Conservation (phyloP, 2,329 filamentous ascomycete species). For the Metarhizium anisopliae region DNA sequence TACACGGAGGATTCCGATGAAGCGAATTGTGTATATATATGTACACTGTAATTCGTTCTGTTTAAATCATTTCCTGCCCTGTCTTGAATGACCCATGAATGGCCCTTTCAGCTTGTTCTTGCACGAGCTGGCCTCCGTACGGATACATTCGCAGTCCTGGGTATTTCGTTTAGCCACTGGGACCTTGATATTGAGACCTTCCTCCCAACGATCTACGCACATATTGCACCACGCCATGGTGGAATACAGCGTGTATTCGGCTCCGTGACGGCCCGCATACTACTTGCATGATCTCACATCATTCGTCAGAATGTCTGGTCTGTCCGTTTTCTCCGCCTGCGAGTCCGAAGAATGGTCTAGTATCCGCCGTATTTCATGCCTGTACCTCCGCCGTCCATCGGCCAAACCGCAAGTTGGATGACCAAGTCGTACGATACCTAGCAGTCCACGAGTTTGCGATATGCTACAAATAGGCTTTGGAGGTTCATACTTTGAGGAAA, state of each 20-base stretch:
- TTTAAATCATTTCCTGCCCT: too few species aligned
- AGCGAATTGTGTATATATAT: too few species aligned
- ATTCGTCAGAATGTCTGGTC: neutral
- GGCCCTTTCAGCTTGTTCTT: too few species aligned
- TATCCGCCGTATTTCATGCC: neutral
- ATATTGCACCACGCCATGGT: neutral
- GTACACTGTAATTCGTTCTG: neutral
- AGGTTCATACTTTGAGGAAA: neutral
- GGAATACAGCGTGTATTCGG: neutral
- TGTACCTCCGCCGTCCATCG: neutral
- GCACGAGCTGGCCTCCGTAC: too few species aligned
- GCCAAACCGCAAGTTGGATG: neutral
- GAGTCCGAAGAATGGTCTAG: neutral
- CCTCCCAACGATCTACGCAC: neutral
- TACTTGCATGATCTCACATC: neutral
- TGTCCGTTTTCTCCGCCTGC: neutral
- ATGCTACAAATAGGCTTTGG: neutral
- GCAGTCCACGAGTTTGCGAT: neutral
- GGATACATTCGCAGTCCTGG: too few species aligned
- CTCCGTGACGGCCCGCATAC: neutral
- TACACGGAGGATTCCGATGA: too few species aligned
- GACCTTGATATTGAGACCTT: neutral
- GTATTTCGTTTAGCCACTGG: too few species aligned
- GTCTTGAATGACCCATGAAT: too few species aligned
- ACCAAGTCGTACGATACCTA: neutral